A percentile compares a stretch with the other conserved stretches of the same genome.
These are phyloP conservation scores for Panaeolus papilionaceus DNA, from an alignment of 768 basidiomycete species.

Conservation along the genomic window DNA sequence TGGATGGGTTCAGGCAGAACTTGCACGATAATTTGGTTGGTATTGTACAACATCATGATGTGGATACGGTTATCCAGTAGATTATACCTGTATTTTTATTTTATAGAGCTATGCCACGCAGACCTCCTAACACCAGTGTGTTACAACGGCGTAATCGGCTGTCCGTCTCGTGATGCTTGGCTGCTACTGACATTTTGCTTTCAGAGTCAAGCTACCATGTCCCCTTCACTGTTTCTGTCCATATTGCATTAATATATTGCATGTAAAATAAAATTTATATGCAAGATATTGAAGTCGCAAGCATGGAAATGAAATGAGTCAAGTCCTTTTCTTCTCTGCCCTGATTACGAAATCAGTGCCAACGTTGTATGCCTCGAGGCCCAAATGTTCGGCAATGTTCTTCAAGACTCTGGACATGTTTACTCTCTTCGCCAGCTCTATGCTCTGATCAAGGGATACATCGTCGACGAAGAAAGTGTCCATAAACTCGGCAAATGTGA, in stretches of 20 bases:
- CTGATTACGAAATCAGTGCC: conserved; percentile 12
- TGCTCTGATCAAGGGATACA: not conserved
- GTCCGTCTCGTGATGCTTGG: not conserved
- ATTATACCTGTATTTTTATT: not conserved
- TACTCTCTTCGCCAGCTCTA: not conserved
- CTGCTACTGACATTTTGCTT: not conserved
- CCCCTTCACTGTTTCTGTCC: not conserved
- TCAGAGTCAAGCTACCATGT: not conserved
- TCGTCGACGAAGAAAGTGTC: not conserved
- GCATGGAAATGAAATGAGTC: not conserved
- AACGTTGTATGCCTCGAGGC: conserved; percentile 9
- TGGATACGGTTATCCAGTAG: not conserved
- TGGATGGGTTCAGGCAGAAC: not conserved
- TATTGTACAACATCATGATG: not conserved
- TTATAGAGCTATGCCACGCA: not conserved
- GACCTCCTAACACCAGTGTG: not conserved
- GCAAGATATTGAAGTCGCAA: not conserved
- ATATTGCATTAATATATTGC: not conserved
- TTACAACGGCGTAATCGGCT: not conserved
- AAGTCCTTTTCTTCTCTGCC: not conserved
- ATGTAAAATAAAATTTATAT: not conserved
- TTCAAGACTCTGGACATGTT: not conserved
- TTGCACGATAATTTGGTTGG: not conserved
- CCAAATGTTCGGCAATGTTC: conserved; percentile 1
- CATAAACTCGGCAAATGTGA: not conserved